Percentiles rank a stretch among this genome's conserved stretches.
These are phyloP conservation scores for Uronychia binucleata DNA, from an alignment of 73 alveolate species.

Conservation along the genomic window DNA sequence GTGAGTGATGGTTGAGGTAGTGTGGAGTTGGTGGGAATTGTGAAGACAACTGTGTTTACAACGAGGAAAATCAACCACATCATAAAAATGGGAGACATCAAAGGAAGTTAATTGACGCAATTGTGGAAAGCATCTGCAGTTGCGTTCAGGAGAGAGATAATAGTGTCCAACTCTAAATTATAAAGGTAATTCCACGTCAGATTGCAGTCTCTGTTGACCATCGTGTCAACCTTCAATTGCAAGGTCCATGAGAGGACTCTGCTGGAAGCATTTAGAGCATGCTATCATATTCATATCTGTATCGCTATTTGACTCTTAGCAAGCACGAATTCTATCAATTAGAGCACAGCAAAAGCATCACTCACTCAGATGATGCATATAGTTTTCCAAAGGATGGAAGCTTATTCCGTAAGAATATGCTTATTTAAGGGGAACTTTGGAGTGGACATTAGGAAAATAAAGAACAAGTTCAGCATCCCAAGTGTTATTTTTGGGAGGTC, in stretches of 20 bases:
- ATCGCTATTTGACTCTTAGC: conserved; percentile 35
- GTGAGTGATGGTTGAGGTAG: too few species aligned
- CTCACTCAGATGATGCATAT: conserved; percentile 70
- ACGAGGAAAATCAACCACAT: conserved; percentile 56
- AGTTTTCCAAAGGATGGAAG: conserved; percentile 73
- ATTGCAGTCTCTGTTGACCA: conserved; percentile 51
- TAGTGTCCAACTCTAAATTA: conserved; percentile 69
- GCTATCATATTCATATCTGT: conserved; percentile 72
- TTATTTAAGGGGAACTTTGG: conserved; percentile 32
- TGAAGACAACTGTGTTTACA: conserved; percentile 65
- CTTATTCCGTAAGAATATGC: conserved; percentile 40
- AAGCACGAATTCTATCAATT: conserved; percentile 56
- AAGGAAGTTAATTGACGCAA: conserved; percentile 75
- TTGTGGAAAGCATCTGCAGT: conserved; percentile 72
- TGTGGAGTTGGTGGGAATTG: conserved; percentile 90
- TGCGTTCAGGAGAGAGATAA: conserved; percentile 78
- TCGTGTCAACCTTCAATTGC: conserved; percentile 56
- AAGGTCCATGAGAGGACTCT: conserved; percentile 75
- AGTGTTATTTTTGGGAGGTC: background rate
- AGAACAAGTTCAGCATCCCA: conserved; percentile 7
- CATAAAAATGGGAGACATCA: conserved; percentile 56
- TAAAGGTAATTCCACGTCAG: conserved; percentile 30
- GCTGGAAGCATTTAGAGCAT: conserved; percentile 75
- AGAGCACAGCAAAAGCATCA: conserved; percentile 70
- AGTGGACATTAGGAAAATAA: conserved; percentile 20